Conservation (phyloP, 73 alveolate species). For the Paramecium primaurelia region DNA sequence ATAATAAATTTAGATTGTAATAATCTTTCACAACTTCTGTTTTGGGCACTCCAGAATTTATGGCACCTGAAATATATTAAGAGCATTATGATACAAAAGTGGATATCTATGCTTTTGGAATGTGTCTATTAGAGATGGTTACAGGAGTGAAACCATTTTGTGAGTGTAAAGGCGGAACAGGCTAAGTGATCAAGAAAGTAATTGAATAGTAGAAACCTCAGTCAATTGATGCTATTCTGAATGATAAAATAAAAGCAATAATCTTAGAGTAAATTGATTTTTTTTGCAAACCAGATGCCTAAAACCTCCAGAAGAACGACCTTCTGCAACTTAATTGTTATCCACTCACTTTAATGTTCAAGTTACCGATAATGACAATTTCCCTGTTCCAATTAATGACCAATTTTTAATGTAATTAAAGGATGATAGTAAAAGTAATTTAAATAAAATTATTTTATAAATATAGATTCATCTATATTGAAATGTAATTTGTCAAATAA, state of each 20-base stretch:
- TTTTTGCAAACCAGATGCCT: neutral
- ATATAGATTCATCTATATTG: neutral
- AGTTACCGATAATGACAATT: slow-evolving; percentile 32
- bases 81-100: slow-evolving; percentile 93
- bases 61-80: slow-evolving; percentile 99
- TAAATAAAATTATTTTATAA: neutral
- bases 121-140: slow-evolving; percentile 97
- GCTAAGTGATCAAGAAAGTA: slow-evolving; percentile 89
- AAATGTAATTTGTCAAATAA: neutral
- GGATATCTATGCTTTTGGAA: slow-evolving; percentile 99
- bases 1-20: neutral
- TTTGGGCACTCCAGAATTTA: slow-evolving; percentile 98
- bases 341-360: neutral
- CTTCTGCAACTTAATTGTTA: slow-evolving; percentile 43
- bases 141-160: slow-evolving; percentile 93
- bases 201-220: slow-evolving; percentile 40
- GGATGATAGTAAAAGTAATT: slow-evolving; percentile 3
- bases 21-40: slow-evolving; percentile 69
- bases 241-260: slow-evolving; percentile 36
- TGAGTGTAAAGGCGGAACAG: slow-evolving; percentile 87
- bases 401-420: neutral
- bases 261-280: slow-evolving; percentile 37
- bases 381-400: slow-evolving; percentile 28
- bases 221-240: slow-evolving; percentile 25
- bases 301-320: slow-evolving; percentile 47